phyloP scores from a whole-genome alignment of 2,329 filamentous ascomycete species.

The Verruconis gallopava region DNA sequence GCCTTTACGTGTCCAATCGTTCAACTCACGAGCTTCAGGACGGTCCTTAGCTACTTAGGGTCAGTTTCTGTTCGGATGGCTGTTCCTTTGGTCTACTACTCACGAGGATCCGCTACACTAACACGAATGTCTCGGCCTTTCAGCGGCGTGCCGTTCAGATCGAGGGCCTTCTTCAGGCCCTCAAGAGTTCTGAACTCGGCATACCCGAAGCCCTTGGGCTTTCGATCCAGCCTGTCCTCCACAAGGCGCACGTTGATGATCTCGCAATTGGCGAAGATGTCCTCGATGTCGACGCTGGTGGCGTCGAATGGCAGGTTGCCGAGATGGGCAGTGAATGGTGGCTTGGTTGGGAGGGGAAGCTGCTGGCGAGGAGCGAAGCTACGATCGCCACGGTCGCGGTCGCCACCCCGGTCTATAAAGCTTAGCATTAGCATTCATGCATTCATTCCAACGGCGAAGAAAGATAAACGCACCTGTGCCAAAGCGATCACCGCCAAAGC shows the following conservation, averaged over 20 bases:
- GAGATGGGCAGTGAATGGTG: slow-evolving; percentile 89
- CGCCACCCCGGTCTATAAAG: neutral
- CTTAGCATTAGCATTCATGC: slow-evolving; percentile 2
- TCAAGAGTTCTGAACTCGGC: slow-evolving; percentile 84
- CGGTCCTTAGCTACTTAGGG: slow-evolving; percentile 74
- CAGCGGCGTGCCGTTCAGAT: slow-evolving; percentile 68
- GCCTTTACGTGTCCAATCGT: slow-evolving; percentile 87
- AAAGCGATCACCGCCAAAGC: slow-evolving; percentile 19
- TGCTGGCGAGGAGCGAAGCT: slow-evolving; percentile 45
- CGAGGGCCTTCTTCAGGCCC: slow-evolving; percentile 80
- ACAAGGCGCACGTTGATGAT: slow-evolving; percentile 90
- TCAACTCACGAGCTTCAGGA: slow-evolving; percentile 66
- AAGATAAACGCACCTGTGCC: slow-evolving; percentile 2
- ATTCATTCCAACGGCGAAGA: neutral
- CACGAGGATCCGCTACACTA: slow-evolving; percentile 96
- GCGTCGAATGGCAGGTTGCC: slow-evolving; percentile 96
- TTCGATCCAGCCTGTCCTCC: slow-evolving; percentile 85
- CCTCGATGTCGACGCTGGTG: slow-evolving; percentile 65
- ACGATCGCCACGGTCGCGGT: neutral
- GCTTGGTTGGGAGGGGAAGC: slow-evolving; percentile 77
- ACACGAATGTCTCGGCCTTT: slow-evolving; percentile 83
- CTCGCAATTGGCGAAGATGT: slow-evolving; percentile 75
- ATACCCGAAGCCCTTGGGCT: slow-evolving; percentile 96
- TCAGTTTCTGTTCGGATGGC: slow-evolving; percentile 12
- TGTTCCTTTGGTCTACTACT: slow-evolving; percentile 27